Conservation (phyloP, 75 land plant species). For the Sequoiadendron giganteum region DNA sequence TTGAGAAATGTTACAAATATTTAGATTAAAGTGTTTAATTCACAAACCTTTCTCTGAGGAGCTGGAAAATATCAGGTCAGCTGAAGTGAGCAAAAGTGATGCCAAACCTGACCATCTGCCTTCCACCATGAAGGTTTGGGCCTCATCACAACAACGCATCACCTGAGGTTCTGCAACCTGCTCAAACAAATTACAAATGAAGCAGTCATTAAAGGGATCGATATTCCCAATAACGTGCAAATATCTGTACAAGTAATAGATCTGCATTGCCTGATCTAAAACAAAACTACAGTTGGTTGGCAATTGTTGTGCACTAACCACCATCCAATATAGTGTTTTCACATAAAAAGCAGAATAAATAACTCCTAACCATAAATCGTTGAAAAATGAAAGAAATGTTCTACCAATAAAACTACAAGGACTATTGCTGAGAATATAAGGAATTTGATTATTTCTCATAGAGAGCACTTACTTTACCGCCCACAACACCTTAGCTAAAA, state of each 20-base stretch:
- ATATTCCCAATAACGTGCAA: not conserved
- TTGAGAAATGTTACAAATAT: not conserved
- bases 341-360: not conserved
- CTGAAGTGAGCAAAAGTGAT: constrained; percentile 83
- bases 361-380: not conserved
- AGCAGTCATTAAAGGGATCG: not conserved
- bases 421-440: not conserved
- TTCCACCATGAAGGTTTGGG: constrained; percentile 55
- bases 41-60: constrained; percentile 76
- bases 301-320: not conserved
- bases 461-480: too few species aligned
- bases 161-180: constrained; percentile 86
- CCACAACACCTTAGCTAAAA: too few species aligned
- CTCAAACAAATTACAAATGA: not conserved
- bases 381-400: not conserved
- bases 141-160: constrained; percentile 63
- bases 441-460: not conserved
- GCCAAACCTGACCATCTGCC: constrained; percentile 76
- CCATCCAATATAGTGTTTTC: not conserved
- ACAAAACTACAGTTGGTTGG: not conserved
- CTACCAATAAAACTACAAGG: not conserved
- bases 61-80: constrained; percentile 64
- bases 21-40: not conserved
- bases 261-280: not conserved
- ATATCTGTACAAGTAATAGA: not conserved